phyloP scores from a whole-genome alignment of 2,329 filamentous ascomycete genomes.

The Blastomyces silverae region DNA sequence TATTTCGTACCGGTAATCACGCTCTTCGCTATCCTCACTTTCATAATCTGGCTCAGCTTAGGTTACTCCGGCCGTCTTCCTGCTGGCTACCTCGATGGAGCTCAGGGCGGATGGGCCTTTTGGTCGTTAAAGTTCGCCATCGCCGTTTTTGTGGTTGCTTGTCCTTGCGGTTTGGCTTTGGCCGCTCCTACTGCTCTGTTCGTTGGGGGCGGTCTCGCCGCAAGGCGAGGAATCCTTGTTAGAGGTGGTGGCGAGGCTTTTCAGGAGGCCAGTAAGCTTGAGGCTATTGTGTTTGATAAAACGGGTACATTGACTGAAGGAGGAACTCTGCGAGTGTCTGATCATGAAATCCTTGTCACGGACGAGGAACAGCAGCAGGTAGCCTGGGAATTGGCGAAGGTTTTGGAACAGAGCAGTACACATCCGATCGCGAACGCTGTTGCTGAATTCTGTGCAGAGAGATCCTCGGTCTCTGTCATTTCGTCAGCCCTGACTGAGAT shows the following conservation, averaged over 20 bases:
- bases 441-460: slow-evolving; percentile 42
- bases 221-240: slow-evolving; percentile 70
- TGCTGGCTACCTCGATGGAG: slow-evolving; percentile 46
- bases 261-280: slow-evolving; percentile 70
- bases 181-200: slow-evolving; percentile 85
- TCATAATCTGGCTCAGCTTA: slow-evolving; percentile 43
- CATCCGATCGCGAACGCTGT: slow-evolving; percentile 55
- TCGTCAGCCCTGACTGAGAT: slow-evolving; percentile 47
- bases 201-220: slow-evolving; percentile 72
- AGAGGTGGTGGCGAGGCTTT: slow-evolving; percentile 82
- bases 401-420: slow-evolving; percentile 53
- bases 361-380: slow-evolving; percentile 33
- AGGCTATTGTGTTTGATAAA: slow-evolving; percentile 82
- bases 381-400: slow-evolving; percentile 44
- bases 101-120: slow-evolving; percentile 47
- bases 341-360: slow-evolving; percentile 40
- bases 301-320: slow-evolving; percentile 72
- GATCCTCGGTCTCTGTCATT: slow-evolving; percentile 25
- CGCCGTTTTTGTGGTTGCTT: slow-evolving; percentile 79
- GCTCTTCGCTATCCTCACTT: slow-evolving; percentile 43
- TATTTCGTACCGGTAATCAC: slow-evolving; percentile 48
- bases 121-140: slow-evolving; percentile 62
- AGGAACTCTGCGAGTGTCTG: slow-evolving; percentile 51
- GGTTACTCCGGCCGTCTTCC: slow-evolving; percentile 41
- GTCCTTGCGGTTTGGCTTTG: slow-evolving; percentile 74